Evolutionary conservation across 352 stramenopile genomes (phyloP), one percentile per base, ranked within the genome.

Genomic region (Bremia lactucae): DNA sequence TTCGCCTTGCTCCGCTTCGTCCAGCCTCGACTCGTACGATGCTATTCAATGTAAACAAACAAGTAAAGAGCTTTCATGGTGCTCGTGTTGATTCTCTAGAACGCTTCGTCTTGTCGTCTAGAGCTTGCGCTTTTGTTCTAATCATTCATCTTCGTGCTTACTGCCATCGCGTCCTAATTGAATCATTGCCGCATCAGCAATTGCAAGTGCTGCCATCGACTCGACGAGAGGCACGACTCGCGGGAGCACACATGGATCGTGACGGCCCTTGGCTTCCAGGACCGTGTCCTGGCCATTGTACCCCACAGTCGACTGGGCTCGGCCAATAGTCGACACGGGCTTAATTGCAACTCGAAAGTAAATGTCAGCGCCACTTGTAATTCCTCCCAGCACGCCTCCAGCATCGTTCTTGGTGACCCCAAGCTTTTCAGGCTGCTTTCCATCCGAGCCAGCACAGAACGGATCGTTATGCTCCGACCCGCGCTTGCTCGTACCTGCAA

Each of bases 301-400:
- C 37, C 93, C 94, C 14, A 97, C 91, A 2, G 87, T 96, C 42
- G 94, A 67, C 75, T 99, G 96, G 31, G 76, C 62, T 37, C 94
- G 82, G 42, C 94, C 94, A 74, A 99, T 98, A 13, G 96, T 99
- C 29, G 93, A 98, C 31, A 97, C 97, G 14, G 96, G 90, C 72
- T 99, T 99, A 64, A 99, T 97, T n/a, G 95, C 95, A 38, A 99
- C 95, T 54, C 94, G 83, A 54, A 99, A 91, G 45, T 98, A 96
- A 55, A 99, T 98, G 59, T 97, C 95, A 34, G 97, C 94, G 46
- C 96, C 96, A 57, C 96, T 98, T 37, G 92, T 97, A 53, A 99
- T 98, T 48, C 96, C 96, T 29, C 96, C 96, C 46, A 98, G 86
- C 49, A 98, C 96, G 40, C 96, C 96, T 24, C 96, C 81, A 10